Evolutionary conservation across 83 land plant species (phyloP).

Genomic region (Picea engelmannii): DNA sequence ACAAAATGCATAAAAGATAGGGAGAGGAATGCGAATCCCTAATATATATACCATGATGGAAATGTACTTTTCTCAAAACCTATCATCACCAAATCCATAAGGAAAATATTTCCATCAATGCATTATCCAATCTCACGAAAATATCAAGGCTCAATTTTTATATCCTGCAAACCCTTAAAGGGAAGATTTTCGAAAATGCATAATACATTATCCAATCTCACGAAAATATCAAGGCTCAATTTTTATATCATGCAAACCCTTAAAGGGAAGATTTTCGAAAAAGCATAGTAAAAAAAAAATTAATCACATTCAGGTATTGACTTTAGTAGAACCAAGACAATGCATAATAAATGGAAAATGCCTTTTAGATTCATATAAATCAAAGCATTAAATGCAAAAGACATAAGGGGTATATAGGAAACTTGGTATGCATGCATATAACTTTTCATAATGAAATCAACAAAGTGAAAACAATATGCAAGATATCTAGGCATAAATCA

Average conservation of each 20-base stretch:
- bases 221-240: too few species aligned
- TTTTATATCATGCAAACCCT: not conserved
- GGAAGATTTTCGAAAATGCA: not conserved
- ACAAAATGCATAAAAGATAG: not conserved
- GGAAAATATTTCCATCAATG: not conserved
- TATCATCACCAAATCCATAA: not conserved
- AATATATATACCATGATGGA: constrained; percentile 1
- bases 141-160: too few species aligned
- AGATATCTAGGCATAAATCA: not conserved
- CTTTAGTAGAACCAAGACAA: not conserved
- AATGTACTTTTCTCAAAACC: constrained; percentile 2
- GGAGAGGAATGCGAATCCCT: not conserved
- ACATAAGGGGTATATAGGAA: not conserved
- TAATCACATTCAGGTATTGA: too few species aligned
- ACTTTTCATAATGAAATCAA: not conserved
- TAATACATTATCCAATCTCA: not conserved
- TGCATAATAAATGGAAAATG: too few species aligned
- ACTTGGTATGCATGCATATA: not conserved
- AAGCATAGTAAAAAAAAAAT: not conserved
- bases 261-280: not conserved
- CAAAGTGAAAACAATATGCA: not conserved
- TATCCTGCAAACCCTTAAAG: not conserved
- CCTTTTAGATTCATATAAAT: not conserved
- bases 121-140: not conserved
- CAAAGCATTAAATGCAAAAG: not conserved